These are phyloP conservation scores for Amesomyces nigricolor DNA, from an alignment of 2,329 filamentous ascomycete genomes.

Conservation along the genomic window DNA sequence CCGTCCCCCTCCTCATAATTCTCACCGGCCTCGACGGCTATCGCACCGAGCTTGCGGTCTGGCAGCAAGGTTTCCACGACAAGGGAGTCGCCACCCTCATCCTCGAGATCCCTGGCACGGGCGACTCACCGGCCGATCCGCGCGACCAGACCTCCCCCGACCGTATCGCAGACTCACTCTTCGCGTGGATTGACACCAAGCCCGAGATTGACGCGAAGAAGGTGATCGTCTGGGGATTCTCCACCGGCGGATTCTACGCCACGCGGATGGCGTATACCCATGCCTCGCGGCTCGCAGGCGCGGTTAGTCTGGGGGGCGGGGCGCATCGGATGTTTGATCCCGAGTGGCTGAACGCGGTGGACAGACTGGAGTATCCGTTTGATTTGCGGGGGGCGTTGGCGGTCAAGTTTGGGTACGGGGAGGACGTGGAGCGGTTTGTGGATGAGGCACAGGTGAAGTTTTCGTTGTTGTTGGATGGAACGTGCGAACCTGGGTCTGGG, in stretches of 20 bases:
- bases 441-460: slow-evolving; percentile 38
- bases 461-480: slow-evolving; percentile 50
- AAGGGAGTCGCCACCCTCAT: slow-evolving; percentile 45
- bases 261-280: slow-evolving; percentile 55
- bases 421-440: slow-evolving; percentile 30
- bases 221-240: slow-evolving; percentile 50
- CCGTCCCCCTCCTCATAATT: slow-evolving; percentile 17
- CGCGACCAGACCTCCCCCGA: too few relatives aligned
- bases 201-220: slow-evolving; percentile 25
- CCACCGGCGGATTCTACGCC: slow-evolving; percentile 54
- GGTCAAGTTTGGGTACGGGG: slow-evolving; percentile 34
- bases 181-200: slow-evolving; percentile 46
- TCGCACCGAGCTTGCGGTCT: slow-evolving; percentile 32
- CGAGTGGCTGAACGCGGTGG: slow-evolving; percentile 49
- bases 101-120: slow-evolving; percentile 53
- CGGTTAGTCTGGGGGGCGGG: slow-evolving; percentile 50
- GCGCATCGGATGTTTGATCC: slow-evolving; percentile 53
- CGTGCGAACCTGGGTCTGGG: slow-evolving; percentile 35
- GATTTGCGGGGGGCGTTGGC: slow-evolving; percentile 35
- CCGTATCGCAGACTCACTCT: slow-evolving; percentile 44
- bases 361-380: slow-evolving; percentile 55
- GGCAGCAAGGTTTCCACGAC: slow-evolving; percentile 32
- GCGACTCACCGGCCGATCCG: slow-evolving; percentile 37
- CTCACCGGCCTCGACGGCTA: slow-evolving; percentile 23
- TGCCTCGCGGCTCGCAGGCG: slow-evolving; percentile 42